Evolutionary conservation across 2,329 filamentous ascomycete genomes (phyloP).

Genomic region (Nothopassalora personata): DNA sequence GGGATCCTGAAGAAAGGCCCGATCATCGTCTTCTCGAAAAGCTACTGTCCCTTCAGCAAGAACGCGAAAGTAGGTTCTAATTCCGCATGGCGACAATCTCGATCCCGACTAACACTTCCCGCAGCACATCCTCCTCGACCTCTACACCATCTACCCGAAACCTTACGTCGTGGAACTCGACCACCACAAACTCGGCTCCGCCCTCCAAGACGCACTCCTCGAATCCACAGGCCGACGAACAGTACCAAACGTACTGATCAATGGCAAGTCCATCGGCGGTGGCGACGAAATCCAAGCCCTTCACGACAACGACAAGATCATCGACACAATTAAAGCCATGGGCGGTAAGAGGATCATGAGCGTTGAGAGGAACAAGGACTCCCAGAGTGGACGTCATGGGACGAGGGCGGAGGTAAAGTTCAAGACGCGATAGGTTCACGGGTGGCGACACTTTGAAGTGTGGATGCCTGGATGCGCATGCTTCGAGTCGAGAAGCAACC

Average conservation of each 20-base stretch:
- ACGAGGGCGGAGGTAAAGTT: constrained; percentile 18
- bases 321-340: constrained; percentile 65
- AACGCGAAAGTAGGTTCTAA: constrained; percentile 61
- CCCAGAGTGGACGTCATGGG: constrained; percentile 3
- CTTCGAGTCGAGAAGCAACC: too few species aligned
- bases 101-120: background rate
- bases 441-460: too few species aligned
- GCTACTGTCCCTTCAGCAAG: constrained; percentile 81
- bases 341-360: constrained; percentile 61
- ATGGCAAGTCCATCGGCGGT: constrained; percentile 83
- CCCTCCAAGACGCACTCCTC: constrained; percentile 64
- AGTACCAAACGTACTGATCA: constrained; percentile 87
- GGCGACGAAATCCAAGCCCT: constrained; percentile 77
- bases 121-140: constrained; percentile 65
- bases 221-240: constrained; percentile 75
- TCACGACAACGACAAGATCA: constrained; percentile 55
- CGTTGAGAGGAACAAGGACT: constrained; percentile 12
- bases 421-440: constrained; percentile 10
- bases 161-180: constrained; percentile 92
- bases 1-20: constrained; percentile 1
- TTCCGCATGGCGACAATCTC: background rate
- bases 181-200: constrained; percentile 64
- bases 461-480: background rate
- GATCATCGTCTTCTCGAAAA: constrained; percentile 84
- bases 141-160: constrained; percentile 74